Percentiles rank a stretch among this genome's conserved stretches.
Evolutionary conservation across 257 asterid species (phyloP).

Genomic region (Paulownia fortunei): DNA sequence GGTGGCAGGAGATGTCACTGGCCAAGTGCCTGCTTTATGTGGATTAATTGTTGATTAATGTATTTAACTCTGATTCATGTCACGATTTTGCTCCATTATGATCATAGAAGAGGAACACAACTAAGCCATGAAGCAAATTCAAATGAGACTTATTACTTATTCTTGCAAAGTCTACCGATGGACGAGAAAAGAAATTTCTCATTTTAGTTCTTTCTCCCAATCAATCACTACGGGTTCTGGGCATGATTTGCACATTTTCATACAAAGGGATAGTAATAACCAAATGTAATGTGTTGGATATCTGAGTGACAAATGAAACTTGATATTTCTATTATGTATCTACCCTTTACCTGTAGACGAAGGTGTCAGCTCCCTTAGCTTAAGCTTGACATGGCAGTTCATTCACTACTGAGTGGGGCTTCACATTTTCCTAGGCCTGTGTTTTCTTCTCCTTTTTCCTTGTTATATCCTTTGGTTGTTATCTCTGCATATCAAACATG

Average conservation of each 20-base stretch:
- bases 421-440: neutral
- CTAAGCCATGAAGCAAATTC: neutral
- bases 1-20: conserved; percentile 21
- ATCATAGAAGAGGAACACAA: neutral
- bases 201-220: too few species aligned
- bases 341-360: neutral
- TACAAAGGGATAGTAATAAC: neutral
- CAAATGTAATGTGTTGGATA: neutral
- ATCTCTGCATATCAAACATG: neutral
- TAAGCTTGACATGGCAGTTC: neutral
- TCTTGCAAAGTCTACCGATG: too few species aligned
- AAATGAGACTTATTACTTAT: too few species aligned
- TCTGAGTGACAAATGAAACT: neutral
- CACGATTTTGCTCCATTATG: conserved; percentile 2
- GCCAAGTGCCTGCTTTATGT: conserved; percentile 9
- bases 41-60: conserved; percentile 20
- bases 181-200: too few species aligned
- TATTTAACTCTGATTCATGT: conserved; percentile 1
- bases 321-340: neutral
- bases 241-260: neutral
- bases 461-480: neutral
- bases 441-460: neutral
- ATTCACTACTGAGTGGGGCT: conserved; percentile 4
- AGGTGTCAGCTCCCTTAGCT: neutral
- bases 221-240: neutral